Percentiles rank a stretch among this genome's conserved stretches.
These are phyloP conservation scores for Penicillium arizonense DNA, from an alignment of 495 filamentous ascomycete genomes.

Conservation along the genomic window DNA sequence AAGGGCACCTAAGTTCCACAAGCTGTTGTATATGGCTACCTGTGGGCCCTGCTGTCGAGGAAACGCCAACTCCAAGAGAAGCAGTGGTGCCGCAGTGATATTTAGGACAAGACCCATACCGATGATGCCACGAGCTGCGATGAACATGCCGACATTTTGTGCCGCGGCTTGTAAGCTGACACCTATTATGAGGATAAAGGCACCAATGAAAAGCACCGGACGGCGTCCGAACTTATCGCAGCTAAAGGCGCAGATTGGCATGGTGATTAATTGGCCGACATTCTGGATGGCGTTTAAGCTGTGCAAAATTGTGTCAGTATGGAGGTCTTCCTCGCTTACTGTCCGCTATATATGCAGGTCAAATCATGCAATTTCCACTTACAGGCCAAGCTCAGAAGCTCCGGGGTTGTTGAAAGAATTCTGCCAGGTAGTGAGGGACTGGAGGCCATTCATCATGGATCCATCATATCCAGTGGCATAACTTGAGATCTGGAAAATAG, in stretches of 20 bases:
- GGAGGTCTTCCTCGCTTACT: not conserved
- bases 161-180: constrained; percentile 18
- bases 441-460: constrained; percentile 25
- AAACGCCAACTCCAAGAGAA: constrained; percentile 31
- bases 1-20: constrained; percentile 61
- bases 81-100: constrained; percentile 21
- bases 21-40: constrained; percentile 53
- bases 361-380: not conserved
- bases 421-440: constrained; percentile 16
- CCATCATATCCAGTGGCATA: constrained; percentile 20
- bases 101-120: constrained; percentile 23
- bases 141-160: constrained; percentile 23
- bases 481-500: constrained; percentile 15
- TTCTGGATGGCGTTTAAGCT: constrained; percentile 22
- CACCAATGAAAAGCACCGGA: constrained; percentile 12
- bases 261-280: constrained; percentile 16
- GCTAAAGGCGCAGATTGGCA: constrained; percentile 11
- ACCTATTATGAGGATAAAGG: constrained; percentile 18
- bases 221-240: constrained; percentile 23
- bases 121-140: constrained; percentile 24
- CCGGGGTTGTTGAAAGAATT: constrained; percentile 17
- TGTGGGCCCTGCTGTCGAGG: constrained; percentile 23
- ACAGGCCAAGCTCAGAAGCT: constrained; percentile 18
- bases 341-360: no score
- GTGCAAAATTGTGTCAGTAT: not conserved